Evolutionary conservation across 345 rosid species (phyloP).

Genomic region (Lenwebbia sp.): DNA sequence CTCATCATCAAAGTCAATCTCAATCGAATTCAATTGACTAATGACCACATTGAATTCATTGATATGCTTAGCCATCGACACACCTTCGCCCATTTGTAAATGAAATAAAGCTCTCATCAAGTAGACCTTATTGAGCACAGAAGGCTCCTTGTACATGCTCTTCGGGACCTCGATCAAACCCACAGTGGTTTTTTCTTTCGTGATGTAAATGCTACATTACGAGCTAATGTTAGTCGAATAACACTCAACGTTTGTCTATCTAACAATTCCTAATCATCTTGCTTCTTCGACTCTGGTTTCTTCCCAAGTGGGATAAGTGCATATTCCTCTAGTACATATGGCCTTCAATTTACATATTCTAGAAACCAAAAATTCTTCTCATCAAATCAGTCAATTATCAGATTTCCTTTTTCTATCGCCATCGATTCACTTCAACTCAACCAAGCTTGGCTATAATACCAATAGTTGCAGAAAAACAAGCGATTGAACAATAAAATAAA

Average conservation of each 20-base stretch:
- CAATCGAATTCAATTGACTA: neutral
- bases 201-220: neutral
- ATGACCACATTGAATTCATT: neutral
- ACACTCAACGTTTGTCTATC: neutral
- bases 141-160: neutral
- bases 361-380: neutral
- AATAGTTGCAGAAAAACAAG: neutral
- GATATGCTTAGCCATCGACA: neutral
- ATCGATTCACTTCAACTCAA: neutral
- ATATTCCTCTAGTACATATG: neutral
- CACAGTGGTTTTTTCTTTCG: neutral
- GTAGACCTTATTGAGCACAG: neutral
- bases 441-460: neutral
- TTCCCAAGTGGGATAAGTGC: neutral
- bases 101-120: neutral
- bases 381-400: neutral
- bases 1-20: neutral
- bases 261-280: neutral
- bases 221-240: neutral
- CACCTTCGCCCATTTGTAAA: neutral
- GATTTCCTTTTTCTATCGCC: neutral
- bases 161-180: neutral
- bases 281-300: neutral
- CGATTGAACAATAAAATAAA: accelerated
- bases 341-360: neutral